Conservation (phyloP, 805 yeast genomes). For the Blastobotrys terrestris region DNA sequence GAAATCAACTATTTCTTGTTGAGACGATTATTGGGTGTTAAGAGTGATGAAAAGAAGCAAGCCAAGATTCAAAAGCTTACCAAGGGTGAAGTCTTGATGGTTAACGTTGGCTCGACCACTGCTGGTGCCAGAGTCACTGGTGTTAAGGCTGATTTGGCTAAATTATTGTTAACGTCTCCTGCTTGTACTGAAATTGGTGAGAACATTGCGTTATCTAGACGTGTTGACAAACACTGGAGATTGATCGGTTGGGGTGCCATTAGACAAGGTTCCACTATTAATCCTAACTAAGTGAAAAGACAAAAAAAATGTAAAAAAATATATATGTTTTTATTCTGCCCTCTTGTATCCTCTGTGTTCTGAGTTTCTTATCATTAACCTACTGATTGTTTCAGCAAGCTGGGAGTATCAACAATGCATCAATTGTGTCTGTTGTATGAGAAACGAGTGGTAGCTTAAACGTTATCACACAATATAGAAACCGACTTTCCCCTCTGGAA, state of each 20-base stretch:
- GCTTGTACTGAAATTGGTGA: conserved; percentile 98
- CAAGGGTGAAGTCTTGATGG: conserved; percentile 95
- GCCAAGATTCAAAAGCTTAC: conserved; percentile 95
- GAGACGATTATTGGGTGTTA: conserved; percentile 96
- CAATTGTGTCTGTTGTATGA: too few relatives aligned
- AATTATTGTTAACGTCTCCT: conserved; percentile 92
- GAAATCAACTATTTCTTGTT: conserved; percentile 95
- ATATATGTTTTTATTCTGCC: not conserved
- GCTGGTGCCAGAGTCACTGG: conserved; percentile 99
- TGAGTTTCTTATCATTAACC: too few relatives aligned
- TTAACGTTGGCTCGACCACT: conserved; percentile 97
- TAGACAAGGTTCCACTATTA: conserved; percentile 61
- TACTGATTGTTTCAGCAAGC: too few relatives aligned
- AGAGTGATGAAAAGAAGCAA: conserved; percentile 94
- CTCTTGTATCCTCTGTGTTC: not conserved
- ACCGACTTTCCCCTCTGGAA: too few relatives aligned
- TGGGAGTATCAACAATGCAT: too few relatives aligned
- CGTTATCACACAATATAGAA: too few relatives aligned
- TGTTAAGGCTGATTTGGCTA: conserved; percentile 98
- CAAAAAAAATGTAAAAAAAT: not conserved
- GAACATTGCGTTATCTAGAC: conserved; percentile 96
- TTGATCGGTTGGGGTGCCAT: conserved; percentile 99
- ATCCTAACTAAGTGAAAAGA: conserved; percentile 13
- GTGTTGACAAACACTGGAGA: conserved; percentile 99
- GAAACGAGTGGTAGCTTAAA: too few relatives aligned